Percentiles rank a stretch among this genome's conserved stretches.
phyloP scores from a whole-genome alignment of 2,329 filamentous ascomycete species.

The Cryphonectria naterciae region DNA sequence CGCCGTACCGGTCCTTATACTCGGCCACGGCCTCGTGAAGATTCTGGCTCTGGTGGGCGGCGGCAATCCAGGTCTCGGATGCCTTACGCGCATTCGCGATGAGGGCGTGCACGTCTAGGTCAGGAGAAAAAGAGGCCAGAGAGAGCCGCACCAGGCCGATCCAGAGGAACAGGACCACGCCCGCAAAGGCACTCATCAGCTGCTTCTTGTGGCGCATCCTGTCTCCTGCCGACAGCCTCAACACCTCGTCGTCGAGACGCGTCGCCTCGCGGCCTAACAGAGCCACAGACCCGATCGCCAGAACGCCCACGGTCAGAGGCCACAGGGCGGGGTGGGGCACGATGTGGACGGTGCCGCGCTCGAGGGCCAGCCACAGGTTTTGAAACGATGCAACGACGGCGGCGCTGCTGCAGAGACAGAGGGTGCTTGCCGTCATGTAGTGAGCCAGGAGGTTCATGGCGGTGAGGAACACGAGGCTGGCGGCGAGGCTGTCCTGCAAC shows the following conservation, averaged over 20 bases:
- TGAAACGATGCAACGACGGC: neutral
- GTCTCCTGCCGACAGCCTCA: neutral
- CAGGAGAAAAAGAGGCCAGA: neutral
- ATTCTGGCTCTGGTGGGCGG: conserved; percentile 43
- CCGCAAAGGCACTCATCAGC: neutral
- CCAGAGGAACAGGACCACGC: neutral
- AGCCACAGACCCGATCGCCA: neutral
- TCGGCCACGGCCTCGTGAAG: conserved; percentile 65
- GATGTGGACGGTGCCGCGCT: neutral
- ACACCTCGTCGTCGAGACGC: conserved; percentile 6
- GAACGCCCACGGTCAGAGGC: neutral
- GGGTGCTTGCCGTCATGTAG: neutral
- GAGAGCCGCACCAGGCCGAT: neutral
- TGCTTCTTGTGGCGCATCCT: conserved; percentile 3
- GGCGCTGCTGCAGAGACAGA: conserved; percentile 7
- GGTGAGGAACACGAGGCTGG: conserved; percentile 2
- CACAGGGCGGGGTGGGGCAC: neutral
- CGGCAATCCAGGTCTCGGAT: neutral
- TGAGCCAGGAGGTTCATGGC: conserved; percentile 2
- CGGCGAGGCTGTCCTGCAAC: neutral
- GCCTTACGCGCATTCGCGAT: neutral
- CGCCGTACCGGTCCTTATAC: conserved; percentile 66
- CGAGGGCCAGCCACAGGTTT: neutral
- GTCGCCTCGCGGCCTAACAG: neutral
- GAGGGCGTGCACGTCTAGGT: neutral